Percentiles rank a stretch among this genome's conserved stretches.
Conservation (phyloP, 2,329 filamentous ascomycete genomes). For the Colletotrichum kahawae region DNA sequence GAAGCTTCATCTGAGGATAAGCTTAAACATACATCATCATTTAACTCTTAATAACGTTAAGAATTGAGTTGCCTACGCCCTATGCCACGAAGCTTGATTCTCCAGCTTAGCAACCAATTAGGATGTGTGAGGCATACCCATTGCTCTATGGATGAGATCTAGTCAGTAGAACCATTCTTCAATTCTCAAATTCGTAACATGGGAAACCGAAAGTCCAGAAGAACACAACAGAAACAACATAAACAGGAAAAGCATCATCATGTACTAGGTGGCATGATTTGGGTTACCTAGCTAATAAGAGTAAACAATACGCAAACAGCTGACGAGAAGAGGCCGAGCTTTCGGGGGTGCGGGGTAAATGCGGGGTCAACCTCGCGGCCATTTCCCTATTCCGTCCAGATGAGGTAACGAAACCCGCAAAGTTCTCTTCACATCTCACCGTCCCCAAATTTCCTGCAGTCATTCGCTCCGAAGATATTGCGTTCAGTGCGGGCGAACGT, state of each 20-base stretch:
- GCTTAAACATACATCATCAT: background rate
- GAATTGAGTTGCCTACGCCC: background rate
- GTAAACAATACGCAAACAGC: background rate
- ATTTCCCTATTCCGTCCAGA: background rate
- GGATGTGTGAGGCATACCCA: background rate
- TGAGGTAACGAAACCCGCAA: background rate
- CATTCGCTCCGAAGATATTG: background rate
- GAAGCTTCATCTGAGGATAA: background rate
- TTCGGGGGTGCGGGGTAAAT: background rate
- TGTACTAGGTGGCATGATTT: background rate
- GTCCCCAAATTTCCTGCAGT: background rate
- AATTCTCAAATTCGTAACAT: background rate
- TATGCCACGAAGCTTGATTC: background rate
- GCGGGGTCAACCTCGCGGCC: background rate
- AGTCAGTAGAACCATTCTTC: background rate
- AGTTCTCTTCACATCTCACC: background rate
- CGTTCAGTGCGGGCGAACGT: background rate
- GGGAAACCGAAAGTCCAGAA: background rate
- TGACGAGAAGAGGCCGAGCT: background rate
- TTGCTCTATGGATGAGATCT: background rate
- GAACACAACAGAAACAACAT: background rate
- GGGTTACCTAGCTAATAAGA: background rate
- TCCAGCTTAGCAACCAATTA: background rate
- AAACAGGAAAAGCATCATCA: background rate
- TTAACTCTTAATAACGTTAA: background rate